Evolutionary conservation across 2,329 filamentous ascomycete species (phyloP).

Genomic region (Pseudocercospora cruenta): DNA sequence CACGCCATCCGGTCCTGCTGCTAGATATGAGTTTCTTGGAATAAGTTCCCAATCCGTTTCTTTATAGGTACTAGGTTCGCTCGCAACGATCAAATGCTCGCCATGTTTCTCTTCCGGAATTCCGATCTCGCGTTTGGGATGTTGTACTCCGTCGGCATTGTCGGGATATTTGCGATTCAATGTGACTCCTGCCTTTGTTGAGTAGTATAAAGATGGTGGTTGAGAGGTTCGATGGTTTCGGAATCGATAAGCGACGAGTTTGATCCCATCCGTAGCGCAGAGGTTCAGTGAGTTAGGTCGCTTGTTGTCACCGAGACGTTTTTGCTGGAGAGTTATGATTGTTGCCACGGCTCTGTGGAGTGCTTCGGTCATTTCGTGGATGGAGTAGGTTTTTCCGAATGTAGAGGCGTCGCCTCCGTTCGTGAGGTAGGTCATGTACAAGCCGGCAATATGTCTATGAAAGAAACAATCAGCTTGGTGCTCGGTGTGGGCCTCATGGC

Average conservation of each 20-base stretch:
- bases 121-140: slow-evolving; percentile 38
- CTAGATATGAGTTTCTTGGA: slow-evolving; percentile 50
- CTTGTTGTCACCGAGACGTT: slow-evolving; percentile 45
- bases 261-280: slow-evolving; percentile 55
- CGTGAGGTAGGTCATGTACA: slow-evolving; percentile 54
- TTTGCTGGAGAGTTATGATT: slow-evolving; percentile 51
- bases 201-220: slow-evolving; percentile 57
- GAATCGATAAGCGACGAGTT: slow-evolving; percentile 56
- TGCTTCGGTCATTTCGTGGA: slow-evolving; percentile 49
- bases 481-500: slow-evolving; percentile 27
- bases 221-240: slow-evolving; percentile 57
- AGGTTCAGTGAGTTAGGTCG: slow-evolving; percentile 58
- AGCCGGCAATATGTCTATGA: slow-evolving; percentile 47
- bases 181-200: slow-evolving; percentile 52
- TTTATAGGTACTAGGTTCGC: slow-evolving; percentile 59
- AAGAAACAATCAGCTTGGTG: neutral
- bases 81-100: slow-evolving; percentile 57
- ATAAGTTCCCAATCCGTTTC: slow-evolving; percentile 57
- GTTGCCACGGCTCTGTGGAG: slow-evolving; percentile 49
- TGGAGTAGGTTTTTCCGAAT: slow-evolving; percentile 46
- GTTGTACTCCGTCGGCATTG: slow-evolving; percentile 48
- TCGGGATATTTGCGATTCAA: slow-evolving; percentile 59
- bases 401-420: slow-evolving; percentile 24
- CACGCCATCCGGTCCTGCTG: slow-evolving; percentile 44
- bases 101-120: slow-evolving; percentile 48